Conservation (phyloP, 371 early-diverging fungal species). For the Mucor mucedo region DNA sequence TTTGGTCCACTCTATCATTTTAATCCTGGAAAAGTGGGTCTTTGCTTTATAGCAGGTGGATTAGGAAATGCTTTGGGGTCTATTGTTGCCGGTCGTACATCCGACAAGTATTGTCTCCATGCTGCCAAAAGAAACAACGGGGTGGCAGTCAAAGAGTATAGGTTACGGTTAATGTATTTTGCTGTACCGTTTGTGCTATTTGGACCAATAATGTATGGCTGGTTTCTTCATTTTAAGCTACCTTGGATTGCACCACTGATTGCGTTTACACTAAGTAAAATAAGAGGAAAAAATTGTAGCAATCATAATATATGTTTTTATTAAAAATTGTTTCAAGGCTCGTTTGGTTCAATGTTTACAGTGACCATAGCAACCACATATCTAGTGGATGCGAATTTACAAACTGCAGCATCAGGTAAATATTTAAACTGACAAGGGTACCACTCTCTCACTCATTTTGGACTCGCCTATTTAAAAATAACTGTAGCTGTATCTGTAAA, state of each 20-base stretch:
- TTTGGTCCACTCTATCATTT: constrained; percentile 45
- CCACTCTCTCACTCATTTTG: neutral
- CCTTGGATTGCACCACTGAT: constrained; percentile 38
- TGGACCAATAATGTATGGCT: constrained; percentile 45
- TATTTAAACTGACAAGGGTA: neutral
- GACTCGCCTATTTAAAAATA: neutral
- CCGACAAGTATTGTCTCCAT: constrained; percentile 29
- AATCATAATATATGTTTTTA: neutral
- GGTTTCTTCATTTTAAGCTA: constrained; percentile 32
- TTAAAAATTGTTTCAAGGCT: constrained; percentile 8
- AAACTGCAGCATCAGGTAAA: constrained; percentile 45
- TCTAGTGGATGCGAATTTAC: constrained; percentile 33
- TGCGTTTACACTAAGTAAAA: constrained; percentile 25
- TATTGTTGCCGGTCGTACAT: constrained; percentile 40
- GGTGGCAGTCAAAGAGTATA: constrained; percentile 22
- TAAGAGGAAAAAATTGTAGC: neutral
- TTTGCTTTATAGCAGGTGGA: constrained; percentile 55
- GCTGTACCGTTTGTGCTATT: constrained; percentile 28
- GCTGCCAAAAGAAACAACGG: constrained; percentile 26
- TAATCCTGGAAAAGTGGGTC: constrained; percentile 48
- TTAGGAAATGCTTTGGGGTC: constrained; percentile 54
- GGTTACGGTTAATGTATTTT: constrained; percentile 30
- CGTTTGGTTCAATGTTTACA: constrained; percentile 40
- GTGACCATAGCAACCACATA: constrained; percentile 40
- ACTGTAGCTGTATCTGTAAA: constrained; percentile 31